Evolutionary conservation across 1,284 basidiomycete genomes (phyloP), one percentile per base, ranked within the genome.

Genomic region (Flammula alnicola): DNA sequence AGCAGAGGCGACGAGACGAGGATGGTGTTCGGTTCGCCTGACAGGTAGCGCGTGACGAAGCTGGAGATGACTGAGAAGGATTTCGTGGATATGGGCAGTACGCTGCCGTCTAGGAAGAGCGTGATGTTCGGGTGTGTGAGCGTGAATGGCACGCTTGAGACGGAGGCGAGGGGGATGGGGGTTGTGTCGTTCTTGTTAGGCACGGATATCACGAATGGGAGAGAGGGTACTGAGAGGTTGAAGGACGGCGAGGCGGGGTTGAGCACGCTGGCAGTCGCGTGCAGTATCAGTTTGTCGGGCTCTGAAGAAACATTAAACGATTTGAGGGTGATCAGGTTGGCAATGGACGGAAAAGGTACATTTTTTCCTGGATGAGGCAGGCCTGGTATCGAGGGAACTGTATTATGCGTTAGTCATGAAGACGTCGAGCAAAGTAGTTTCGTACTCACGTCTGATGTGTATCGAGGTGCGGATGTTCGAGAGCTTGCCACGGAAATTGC

Each of bases 101-200:
- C 76, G n/a, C 56, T 65, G 20, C 88, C 89, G 8, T 68, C 64
- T 31, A 90, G 67, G 22, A 67, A 58, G 19, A 91, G 62, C 0
- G 84, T 80, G 47, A 86, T 76, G 62, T 89, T 89, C 5, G 87
- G 86, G 56, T 83, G 79, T 0, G 81, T 55, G 38, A 87, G 73
- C 0, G 65, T 61, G 61, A 86, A 83, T 1, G 84, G 79, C 5
- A 71, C 61, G 3, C 81, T 79, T 30, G 71, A 63, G 8, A 85
- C 79, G 3, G 76, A 71, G 23, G 81, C 83, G 4, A 89, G 67
- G 0, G 78, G 73, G 32, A 57, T 39, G 11, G 49, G 29, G 11
- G 30, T 11, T 12, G 65, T 48, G n/a, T 64, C 50, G 11, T 61
- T 31, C n/a, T 54, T 26, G 11, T 71, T 51, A 14, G 56, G 51